Evolutionary conservation across 2,329 filamentous ascomycete species (phyloP).

Genomic region (Sporothrix pallida): DNA sequence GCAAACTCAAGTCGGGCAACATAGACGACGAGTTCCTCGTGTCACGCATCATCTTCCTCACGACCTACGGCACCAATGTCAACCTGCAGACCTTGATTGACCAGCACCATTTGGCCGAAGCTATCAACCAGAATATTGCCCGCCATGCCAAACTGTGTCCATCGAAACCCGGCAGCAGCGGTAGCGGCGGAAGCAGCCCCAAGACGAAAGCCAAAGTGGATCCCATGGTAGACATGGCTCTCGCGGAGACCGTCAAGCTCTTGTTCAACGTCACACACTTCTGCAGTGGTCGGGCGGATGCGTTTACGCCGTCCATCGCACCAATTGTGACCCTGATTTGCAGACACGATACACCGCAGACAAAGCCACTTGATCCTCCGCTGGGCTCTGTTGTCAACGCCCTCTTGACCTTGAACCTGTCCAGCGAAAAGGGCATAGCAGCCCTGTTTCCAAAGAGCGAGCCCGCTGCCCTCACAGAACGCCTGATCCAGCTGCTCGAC

Average conservation of each 20-base stretch:
- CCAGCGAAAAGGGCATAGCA: slow-evolving; percentile 57
- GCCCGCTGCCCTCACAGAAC: slow-evolving; percentile 64
- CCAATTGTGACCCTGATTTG: slow-evolving; percentile 74
- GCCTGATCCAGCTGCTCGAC: slow-evolving; percentile 73
- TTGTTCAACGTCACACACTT: slow-evolving; percentile 86
- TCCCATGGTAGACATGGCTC: slow-evolving; percentile 77
- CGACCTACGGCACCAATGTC: slow-evolving; percentile 76
- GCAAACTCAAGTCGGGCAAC: slow-evolving; percentile 72
- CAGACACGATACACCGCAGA: slow-evolving; percentile 60
- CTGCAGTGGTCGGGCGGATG: slow-evolving; percentile 63
- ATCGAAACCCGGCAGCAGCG: slow-evolving; percentile 40
- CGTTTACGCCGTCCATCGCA: slow-evolving; percentile 72
- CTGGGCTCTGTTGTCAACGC: slow-evolving; percentile 77
- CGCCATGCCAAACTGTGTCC: slow-evolving; percentile 65
- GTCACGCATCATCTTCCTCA: slow-evolving; percentile 78
- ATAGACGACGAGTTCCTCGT: slow-evolving; percentile 85
- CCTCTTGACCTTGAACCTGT: slow-evolving; percentile 77
- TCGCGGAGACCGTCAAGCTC: slow-evolving; percentile 83
- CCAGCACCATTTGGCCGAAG: slow-evolving; percentile 69
- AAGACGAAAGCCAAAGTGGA: slow-evolving; percentile 45
- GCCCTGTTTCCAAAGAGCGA: slow-evolving; percentile 70
- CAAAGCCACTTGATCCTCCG: slow-evolving; percentile 74
- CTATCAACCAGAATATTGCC: slow-evolving; percentile 70
- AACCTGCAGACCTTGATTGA: slow-evolving; percentile 70
- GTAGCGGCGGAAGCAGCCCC: slow-evolving; percentile 2